Percentiles rank a stretch among this genome's conserved stretches.
These are phyloP conservation scores for Metschnikowia corniflorae DNA, from an alignment of 805 yeast species.

Conservation along the genomic window DNA sequence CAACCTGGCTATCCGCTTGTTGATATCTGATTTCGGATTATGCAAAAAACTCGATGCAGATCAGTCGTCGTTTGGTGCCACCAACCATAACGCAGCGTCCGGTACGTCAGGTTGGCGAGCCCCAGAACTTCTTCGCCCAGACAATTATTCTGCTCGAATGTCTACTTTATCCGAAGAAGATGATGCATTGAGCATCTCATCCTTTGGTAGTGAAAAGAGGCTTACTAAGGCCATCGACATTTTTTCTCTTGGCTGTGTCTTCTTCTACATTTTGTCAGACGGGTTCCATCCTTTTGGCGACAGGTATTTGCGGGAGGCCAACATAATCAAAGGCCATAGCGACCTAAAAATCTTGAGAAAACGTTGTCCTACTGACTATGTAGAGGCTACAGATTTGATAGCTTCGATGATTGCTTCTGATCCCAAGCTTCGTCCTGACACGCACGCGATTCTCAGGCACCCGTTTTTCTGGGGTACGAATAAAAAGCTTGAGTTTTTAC, in stretches of 20 bases:
- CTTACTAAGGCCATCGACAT: conserved; percentile 89
- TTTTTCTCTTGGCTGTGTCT: conserved; percentile 92
- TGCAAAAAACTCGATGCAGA: conserved; percentile 90
- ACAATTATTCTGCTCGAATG: conserved; percentile 39
- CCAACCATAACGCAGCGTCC: conserved; percentile 81
- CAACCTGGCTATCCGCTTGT: conserved; percentile 46
- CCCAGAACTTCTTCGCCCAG: conserved; percentile 66
- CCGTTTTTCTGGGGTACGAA: conserved; percentile 83
- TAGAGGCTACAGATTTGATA: conserved; percentile 73
- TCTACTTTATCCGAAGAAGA: conserved; percentile 23
- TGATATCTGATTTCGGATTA: conserved; percentile 94
- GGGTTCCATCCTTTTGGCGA: conserved; percentile 97
- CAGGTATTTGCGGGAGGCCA: conserved; percentile 79
- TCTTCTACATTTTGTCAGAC: conserved; percentile 74
- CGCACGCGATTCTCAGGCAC: conserved; percentile 64
- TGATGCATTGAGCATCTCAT: background rate
- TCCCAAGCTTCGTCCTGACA: conserved; percentile 71
- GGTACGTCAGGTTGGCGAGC: conserved; percentile 99
- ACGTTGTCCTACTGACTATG: conserved; percentile 39
- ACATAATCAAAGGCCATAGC: conserved; percentile 68
- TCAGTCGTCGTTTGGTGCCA: conserved; percentile 90
- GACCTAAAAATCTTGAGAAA: conserved; percentile 45
- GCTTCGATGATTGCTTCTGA: conserved; percentile 64
- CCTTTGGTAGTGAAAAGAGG: conserved; percentile 48
- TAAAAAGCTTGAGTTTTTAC: conserved; percentile 75